Conservation (phyloP, 1,284 basidiomycete species). For the Dichomitus squalens region DNA sequence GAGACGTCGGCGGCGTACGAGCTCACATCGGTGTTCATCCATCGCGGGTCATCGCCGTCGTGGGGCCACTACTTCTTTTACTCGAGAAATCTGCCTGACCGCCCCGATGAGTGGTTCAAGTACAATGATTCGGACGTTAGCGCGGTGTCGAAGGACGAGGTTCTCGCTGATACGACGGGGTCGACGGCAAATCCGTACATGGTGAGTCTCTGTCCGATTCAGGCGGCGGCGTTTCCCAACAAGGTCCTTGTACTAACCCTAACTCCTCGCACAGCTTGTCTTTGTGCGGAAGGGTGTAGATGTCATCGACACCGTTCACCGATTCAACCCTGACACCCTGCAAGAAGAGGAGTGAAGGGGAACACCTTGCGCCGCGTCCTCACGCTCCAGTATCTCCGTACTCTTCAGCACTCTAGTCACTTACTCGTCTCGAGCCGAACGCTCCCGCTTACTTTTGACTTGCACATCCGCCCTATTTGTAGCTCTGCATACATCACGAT, state of each 20-base stretch:
- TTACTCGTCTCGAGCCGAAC: no score
- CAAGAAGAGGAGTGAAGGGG: constrained; percentile 21
- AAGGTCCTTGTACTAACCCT: not conserved
- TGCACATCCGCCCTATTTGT: not conserved
- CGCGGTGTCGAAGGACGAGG: constrained; percentile 73
- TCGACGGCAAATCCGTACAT: constrained; percentile 83
- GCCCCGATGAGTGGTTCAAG: constrained; percentile 89
- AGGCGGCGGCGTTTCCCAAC: no score
- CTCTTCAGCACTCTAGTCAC: no score
- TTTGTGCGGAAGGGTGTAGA: constrained; percentile 75
- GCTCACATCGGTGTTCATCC: constrained; percentile 94
- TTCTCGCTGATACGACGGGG: constrained; percentile 79
- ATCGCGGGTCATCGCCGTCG: constrained; percentile 83
- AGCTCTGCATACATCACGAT: not conserved
- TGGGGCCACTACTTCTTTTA: constrained; percentile 93
- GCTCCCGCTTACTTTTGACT: no score
- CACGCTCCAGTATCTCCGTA: no score
- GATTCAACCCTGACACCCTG: constrained; percentile 41
- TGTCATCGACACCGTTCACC: constrained; percentile 77
- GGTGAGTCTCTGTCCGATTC: constrained; percentile 47
- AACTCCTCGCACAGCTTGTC: constrained; percentile 67
- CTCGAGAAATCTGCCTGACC: constrained; percentile 75
- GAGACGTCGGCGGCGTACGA: constrained; percentile 79
- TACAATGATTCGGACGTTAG: constrained; percentile 90
- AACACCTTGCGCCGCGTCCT: no score